A percentile compares a stretch with the other conserved stretches of the same genome.
These are phyloP conservation scores for Lepiota venenata DNA, from an alignment of 768 basidiomycete species.

Conservation along the genomic window DNA sequence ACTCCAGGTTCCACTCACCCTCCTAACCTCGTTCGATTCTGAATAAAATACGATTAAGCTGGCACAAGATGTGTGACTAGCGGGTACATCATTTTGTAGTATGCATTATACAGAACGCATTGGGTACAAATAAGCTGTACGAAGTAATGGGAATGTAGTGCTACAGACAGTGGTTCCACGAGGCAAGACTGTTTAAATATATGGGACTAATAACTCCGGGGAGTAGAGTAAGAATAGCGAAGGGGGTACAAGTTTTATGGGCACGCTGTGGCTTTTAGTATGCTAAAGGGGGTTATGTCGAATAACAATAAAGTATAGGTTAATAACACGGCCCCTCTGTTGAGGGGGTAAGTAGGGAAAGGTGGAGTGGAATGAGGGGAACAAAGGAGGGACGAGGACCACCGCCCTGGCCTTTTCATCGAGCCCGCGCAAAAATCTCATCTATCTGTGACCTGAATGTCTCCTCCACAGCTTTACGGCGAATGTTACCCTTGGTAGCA, in stretches of 20 bases:
- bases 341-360: not conserved
- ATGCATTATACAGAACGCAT: constrained; percentile 2
- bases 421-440: constrained; percentile 39
- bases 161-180: constrained; percentile 7
- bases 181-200: not conserved
- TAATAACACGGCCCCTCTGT: not conserved
- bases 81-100: not conserved
- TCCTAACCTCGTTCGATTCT: not conserved
- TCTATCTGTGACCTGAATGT: constrained; percentile 56
- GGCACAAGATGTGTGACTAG: no score
- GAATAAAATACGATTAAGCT: not conserved
- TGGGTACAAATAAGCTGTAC: not conserved
- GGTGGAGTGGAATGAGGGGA: not conserved
- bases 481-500: constrained; percentile 79
- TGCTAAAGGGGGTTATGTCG: constrained; percentile 3
- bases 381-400: no score
- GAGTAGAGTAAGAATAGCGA: constrained; percentile 4
- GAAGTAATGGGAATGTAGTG: constrained; percentile 6
- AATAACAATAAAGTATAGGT: constrained; percentile 13
- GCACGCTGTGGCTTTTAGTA: constrained; percentile 5
- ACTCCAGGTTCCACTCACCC: not conserved
- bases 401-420: constrained; percentile 1
- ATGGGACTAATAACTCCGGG: constrained; percentile 13
- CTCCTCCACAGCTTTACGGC: constrained; percentile 74
- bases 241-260: not conserved